Evolutionary conservation across 148 eudicot species (phyloP), one percentile per base, ranked within the genome.

Genomic region (Chenopodium berlandieri): DNA sequence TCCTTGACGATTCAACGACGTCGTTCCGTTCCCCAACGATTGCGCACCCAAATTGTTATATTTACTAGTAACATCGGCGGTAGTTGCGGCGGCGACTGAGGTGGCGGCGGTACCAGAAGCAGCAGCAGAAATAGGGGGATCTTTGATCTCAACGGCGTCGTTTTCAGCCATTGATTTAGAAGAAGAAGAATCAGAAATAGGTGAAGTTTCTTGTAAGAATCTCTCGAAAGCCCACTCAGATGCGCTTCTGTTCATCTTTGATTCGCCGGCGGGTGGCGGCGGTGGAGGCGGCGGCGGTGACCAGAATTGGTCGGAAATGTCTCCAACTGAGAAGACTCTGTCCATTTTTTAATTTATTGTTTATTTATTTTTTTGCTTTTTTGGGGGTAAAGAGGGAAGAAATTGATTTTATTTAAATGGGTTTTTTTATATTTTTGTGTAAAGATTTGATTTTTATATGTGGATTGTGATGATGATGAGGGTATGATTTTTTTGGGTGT

Each of bases 221-320:
- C 90, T 81, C 86, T 95, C 89, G 71, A 95, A 93, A 14, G 94
- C 93, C 97, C 98, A 95, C 63, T 95, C 96, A 4, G 98, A 95
- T 2, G 88, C 82, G 89, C 94, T 93, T 12, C 97, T 87, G 82
- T 90, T 93, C 94, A 95, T 90, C 81, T 79, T 78, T 23, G 75
- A 72, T n/a, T 80, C 86, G 0, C 78, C 80, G 12, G 81, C 52
- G 4, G 78, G n/a, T 2, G 77, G 72, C 8, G 87, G 72, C 8
- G 87, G 77, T 14, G 82, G 68, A 4, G 91, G 83, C 9, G 92
- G 86, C 32, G 90, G 78, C 37, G 90, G 84, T 1, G 97, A 76
- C 98, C 97, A 96, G 81, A 92, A 96, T 17, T 92, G 96, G 87
- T 90, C 97, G 64, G 93, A 50, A 25, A 95, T 89, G 69, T 96